phyloP scores from a whole-genome alignment of 108 stramenopile genomes.

The Skeletonema costatum region DNA sequence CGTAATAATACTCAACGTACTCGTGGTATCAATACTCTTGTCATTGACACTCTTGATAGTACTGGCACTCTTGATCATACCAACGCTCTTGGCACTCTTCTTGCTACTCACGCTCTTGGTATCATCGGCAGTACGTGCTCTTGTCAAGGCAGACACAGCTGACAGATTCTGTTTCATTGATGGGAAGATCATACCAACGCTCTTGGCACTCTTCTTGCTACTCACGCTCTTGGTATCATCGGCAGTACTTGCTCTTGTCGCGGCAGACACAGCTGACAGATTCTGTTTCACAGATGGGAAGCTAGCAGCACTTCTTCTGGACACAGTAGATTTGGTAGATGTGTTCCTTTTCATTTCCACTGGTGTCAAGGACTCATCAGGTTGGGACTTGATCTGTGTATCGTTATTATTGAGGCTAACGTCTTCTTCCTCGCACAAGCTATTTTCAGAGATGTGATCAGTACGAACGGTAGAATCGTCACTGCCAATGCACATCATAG shows the following conservation, averaged over 20 bases:
- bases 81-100: no score
- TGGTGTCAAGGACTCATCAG: neutral
- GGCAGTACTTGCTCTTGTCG: no score
- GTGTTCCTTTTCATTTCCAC: neutral
- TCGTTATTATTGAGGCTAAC: neutral
- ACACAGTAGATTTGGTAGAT: neutral
- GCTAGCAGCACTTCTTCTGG: neutral
- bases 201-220: no score
- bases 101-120: no score
- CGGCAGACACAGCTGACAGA: neutral
- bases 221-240: no score
- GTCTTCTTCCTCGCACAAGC: neutral
- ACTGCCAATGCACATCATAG: neutral
- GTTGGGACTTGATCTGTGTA: neutral
- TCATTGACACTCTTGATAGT: no score
- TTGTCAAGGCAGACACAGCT: no score
- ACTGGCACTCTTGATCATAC: neutral
- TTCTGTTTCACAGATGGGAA: neutral
- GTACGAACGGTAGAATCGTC: neutral
- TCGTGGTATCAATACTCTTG: no score
- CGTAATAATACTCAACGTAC: no score
- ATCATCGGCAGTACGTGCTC: no score
- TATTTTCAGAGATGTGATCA: neutral
- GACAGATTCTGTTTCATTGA: neutral
- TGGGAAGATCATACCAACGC: neutral